phyloP scores from a whole-genome alignment of 441 rosid genomes.

The Erysimum cheiri region DNA sequence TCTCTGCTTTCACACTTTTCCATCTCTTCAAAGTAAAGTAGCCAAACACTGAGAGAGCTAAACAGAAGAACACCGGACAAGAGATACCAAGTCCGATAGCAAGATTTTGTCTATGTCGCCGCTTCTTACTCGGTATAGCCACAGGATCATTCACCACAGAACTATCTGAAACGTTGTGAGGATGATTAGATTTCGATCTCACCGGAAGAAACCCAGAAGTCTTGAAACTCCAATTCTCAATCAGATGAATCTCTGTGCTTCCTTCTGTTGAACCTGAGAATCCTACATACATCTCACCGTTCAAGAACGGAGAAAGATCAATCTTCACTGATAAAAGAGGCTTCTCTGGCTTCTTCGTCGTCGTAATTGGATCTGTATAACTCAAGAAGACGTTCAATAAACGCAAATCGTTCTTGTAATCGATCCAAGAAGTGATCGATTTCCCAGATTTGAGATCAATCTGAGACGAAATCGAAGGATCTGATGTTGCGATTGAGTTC shows the following conservation, averaged over 20 bases:
- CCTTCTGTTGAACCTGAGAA: constrained; percentile 95
- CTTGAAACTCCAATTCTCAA: constrained; percentile 75
- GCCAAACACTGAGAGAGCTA: constrained; percentile 64
- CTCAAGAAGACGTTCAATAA: constrained; percentile 73
- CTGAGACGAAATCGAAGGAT: constrained; percentile 47
- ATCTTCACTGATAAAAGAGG: constrained; percentile 60
- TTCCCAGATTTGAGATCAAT: constrained; percentile 82
- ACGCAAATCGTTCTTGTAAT: constrained; percentile 75
- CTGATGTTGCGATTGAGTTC: constrained; percentile 67
- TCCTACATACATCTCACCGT: constrained; percentile 68
- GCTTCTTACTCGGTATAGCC: constrained; percentile 40
- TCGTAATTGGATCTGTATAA: constrained; percentile 40
- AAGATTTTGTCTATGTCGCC: constrained; percentile 43
- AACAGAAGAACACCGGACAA: constrained; percentile 76
- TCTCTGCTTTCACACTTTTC: constrained; percentile 57
- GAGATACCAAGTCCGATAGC: constrained; percentile 80
- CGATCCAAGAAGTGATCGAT: constrained; percentile 75
- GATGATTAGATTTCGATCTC: constrained; percentile 55
- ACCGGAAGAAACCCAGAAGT: constrained; percentile 65
- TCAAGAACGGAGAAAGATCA: constrained; percentile 71
- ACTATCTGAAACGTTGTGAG: constrained; percentile 79
- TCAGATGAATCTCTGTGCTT: constrained; percentile 83
- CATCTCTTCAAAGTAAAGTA: constrained; percentile 68
- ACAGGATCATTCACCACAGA: constrained; percentile 52
- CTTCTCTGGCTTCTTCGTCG: constrained; percentile 53